A percentile compares a stretch with the other conserved stretches of the same genome.
Conservation (phyloP, 345 rosid species). For the Zanthoxylum bungeanum region DNA sequence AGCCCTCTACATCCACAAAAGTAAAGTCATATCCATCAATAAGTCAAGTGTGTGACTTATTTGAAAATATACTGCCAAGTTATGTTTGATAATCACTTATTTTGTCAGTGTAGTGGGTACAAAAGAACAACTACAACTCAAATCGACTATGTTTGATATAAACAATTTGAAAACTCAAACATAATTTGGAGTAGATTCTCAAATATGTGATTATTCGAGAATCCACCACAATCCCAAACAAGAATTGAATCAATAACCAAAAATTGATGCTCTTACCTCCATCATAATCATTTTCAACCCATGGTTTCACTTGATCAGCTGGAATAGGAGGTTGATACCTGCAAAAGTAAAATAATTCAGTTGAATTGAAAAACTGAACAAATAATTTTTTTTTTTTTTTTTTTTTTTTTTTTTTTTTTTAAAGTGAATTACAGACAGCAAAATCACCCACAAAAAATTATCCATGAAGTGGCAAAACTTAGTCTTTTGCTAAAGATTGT, state of each 20-base stretch:
- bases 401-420: too few relatives aligned
- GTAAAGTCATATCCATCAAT: background rate
- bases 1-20: conserved; percentile 19
- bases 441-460: background rate
- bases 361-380: background rate
- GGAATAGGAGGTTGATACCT: conserved; percentile 38
- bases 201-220: too few relatives aligned
- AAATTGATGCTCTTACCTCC: conserved; percentile 19
- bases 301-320: conserved; percentile 32
- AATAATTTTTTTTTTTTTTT: too few relatives aligned
- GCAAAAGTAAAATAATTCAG: background rate
- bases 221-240: too few relatives aligned
- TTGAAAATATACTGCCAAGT: too few relatives aligned
- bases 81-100: too few relatives aligned
- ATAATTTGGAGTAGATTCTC: too few relatives aligned
- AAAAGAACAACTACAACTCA: too few relatives aligned
- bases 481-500: background rate
- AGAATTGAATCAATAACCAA: background rate
- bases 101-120: too few relatives aligned
- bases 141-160: too few relatives aligned
- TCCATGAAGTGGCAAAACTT: background rate
- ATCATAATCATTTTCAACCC: conserved; percentile 23
- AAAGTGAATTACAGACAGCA: background rate
- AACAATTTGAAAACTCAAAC: too few relatives aligned
- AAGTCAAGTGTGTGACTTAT: too few relatives aligned